phyloP scores from a whole-genome alignment of 257 asterid genomes.

The Plantago ovata region DNA sequence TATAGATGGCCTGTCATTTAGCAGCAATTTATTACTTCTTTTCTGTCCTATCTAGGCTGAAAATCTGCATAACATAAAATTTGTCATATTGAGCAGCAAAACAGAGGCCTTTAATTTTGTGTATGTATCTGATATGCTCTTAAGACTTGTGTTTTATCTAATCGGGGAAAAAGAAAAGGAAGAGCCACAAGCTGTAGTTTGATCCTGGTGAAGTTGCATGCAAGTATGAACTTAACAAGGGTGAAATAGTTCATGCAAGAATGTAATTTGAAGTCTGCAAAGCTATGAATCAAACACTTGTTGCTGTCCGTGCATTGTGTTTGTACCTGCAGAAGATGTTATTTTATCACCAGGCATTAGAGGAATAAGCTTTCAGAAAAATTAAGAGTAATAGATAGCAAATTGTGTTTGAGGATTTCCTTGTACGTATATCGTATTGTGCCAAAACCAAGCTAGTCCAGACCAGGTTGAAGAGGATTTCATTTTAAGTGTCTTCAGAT shows the following conservation, averaged over 20 bases:
- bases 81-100: too few relatives aligned
- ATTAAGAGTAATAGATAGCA: too few relatives aligned
- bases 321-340: conserved; percentile 51
- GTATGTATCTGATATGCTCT: not conserved
- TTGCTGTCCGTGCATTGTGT: conserved; percentile 47
- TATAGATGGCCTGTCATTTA: too few relatives aligned
- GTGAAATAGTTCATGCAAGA: too few relatives aligned
- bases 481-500: too few relatives aligned
- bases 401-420: conserved; percentile 35
- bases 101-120: not conserved
- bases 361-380: too few relatives aligned
- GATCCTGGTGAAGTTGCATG: conserved; percentile 18
- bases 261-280: conserved; percentile 67
- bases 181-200: too few relatives aligned
- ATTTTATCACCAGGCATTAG: conserved; percentile 55
- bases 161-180: too few relatives aligned
- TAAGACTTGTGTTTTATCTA: not conserved
- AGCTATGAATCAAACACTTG: conserved; percentile 57
- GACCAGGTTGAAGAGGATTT: conserved; percentile 60
- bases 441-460: conserved; percentile 42
- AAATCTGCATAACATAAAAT: too few relatives aligned
- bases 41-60: too few relatives aligned
- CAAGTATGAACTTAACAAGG: conserved; percentile 63
- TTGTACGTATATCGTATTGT: too few relatives aligned
- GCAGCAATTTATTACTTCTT: too few relatives aligned